Base-by-base conservation (phyloP, 2,329 filamentous ascomycete genomes). In the Chaetothyriales sp. region DNA sequence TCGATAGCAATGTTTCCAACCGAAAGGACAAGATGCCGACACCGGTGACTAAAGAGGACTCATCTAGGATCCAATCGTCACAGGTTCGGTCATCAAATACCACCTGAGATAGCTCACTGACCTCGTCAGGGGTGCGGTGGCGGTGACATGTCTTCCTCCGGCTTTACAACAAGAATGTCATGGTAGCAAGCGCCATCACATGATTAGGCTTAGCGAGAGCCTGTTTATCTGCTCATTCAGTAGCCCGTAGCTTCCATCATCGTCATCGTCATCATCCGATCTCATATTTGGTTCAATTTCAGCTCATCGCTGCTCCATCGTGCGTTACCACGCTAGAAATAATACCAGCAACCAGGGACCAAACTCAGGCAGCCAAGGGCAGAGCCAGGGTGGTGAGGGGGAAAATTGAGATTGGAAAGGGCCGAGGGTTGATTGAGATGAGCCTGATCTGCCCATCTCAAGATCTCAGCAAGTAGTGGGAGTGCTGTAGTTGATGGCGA, bases 81-180 rank as follows among this genome's bases (percentile, higher is more conserved):
- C 48, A 50, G 40, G 48, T 50, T 29, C 19, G 40, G 6, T 40
- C 1, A 10, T 18, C 6, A 13, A 33, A 13, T 8, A 4, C 46
- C 7, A 47, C 18, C 5, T 29, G 5, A 47, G 22, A 25, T 25
- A 25, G 3, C 22, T 25, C 22, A 25, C 22, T 25, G 22, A 25
- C 22, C 22, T 10, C 46, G 15, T 20, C 20, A 48, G 46, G 28
- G 20, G 2, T 9, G 18, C 6, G 49, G 44, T 43, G 49, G 49
- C 19, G 18, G 10, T 2, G 49, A 51, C 44, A 51, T 48, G 49
- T 51, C 49, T 4, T 47, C 44, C 20, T 18, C 10, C n/a, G 28
- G 49, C 4, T 51, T 51, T 43, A 51, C 22, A 29, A 8, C 18
- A 48, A 49, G n/a, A n/a, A n/a, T n/a, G n/a, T n/a, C n/a, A n/a